Evolutionary conservation across 495 filamentous ascomycete species (phyloP), one percentile per base, ranked within the genome.

Genomic region (Aspergillus bridgeri): DNA sequence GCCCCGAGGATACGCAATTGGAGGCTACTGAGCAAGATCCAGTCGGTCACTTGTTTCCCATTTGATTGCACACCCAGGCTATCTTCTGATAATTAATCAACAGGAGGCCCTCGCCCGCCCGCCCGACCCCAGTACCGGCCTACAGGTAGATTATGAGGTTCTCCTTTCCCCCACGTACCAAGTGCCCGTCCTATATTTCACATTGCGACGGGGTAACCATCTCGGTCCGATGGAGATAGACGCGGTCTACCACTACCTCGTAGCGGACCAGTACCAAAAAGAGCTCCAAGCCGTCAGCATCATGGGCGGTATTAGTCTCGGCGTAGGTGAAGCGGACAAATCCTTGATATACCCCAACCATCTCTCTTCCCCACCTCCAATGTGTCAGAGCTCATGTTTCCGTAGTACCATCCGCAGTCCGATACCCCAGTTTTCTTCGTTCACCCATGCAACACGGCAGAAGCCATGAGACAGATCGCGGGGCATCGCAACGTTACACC

Each of bases 391-490:
- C 73, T 84, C 74, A 76, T 73, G 58, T 74, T 33, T 77, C 65
- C 58, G 60, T 70, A 92, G 90, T 84, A 92, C 73, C 89, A 94
- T 79, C 91, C 91, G 48, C 72, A 86, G 45, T 88, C 84, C 56
- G 87, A 85, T 55, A 65, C 86, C 48, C 90, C 90, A 48, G 78
- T 83, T 49, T 92, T 89, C 66, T 94, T 91, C 74, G 75, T 94
- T 63, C 91, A 96, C 72, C 91, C 91, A 21, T 96, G 91, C 77
- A 83, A 89, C 67, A 87, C 90, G n/a, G 86, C 85, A 54, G 87
- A 91, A 60, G 88, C 87, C 49, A 87, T 96, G 83, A 66, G 65
- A 55, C 65, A 69, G 45, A 65, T 83, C 53, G 66, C 71, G 56
- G 76, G 72, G 38, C 69, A 64, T 19, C 79, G 81, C 61, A 69